These are phyloP conservation scores for Umbilicaria muhlenbergii DNA, from an alignment of 495 filamentous ascomycete genomes.

Conservation along the genomic window DNA sequence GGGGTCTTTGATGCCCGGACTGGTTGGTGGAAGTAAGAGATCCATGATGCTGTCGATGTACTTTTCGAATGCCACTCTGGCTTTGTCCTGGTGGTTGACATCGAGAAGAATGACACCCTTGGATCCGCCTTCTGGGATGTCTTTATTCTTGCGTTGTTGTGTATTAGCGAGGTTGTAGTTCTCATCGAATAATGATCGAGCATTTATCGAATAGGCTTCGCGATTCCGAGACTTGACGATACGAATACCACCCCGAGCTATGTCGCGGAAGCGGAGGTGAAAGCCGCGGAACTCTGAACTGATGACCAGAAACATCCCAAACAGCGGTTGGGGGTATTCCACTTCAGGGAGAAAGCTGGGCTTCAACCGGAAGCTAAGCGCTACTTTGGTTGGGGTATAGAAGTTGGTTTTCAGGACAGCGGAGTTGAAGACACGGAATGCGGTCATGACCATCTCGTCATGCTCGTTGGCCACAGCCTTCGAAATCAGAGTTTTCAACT, in stretches of 20 bases:
- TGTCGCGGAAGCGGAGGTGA: slow-evolving; percentile 94
- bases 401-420: slow-evolving; percentile 94
- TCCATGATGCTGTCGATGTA: slow-evolving; percentile 98
- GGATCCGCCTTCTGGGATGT: slow-evolving; percentile 96
- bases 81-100: slow-evolving; percentile 84
- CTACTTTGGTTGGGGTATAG: slow-evolving; percentile 97
- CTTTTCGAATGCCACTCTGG: slow-evolving; percentile 86
- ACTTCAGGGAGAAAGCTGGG: slow-evolving; percentile 76
- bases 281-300: slow-evolving; percentile 94
- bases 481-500: slow-evolving; percentile 68
- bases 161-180: slow-evolving; percentile 98
- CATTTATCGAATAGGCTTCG: slow-evolving; percentile 92
- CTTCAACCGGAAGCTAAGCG: slow-evolving; percentile 87
- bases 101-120: slow-evolving; percentile 97
- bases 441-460: slow-evolving; percentile 92
- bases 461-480: slow-evolving; percentile 80
- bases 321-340: slow-evolving; percentile 87
- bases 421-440: slow-evolving; percentile 91
- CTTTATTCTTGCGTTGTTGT: slow-evolving; percentile 99
- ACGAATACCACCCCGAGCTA: slow-evolving; percentile 90
- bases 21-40: slow-evolving; percentile 72
- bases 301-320: slow-evolving; percentile 97
- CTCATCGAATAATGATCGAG: slow-evolving; percentile 89
- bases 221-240: slow-evolving; percentile 95
- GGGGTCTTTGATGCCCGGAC: slow-evolving; percentile 96